phyloP scores from a whole-genome alignment of 768 basidiomycete genomes.

The Pleurotus giganteus region DNA sequence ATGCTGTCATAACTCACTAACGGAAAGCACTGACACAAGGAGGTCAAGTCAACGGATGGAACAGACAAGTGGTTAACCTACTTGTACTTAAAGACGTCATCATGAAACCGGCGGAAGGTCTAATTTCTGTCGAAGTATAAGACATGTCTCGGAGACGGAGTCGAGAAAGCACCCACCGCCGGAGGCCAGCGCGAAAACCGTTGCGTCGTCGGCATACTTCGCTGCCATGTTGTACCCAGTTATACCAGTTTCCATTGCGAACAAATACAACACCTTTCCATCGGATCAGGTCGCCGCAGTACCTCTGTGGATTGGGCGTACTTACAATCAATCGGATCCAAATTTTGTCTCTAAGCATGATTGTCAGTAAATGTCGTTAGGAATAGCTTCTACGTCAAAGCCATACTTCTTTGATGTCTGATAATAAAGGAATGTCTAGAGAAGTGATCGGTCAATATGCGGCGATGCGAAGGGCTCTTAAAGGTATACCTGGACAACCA shows the following conservation, averaged over 20 bases:
- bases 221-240: constrained; percentile 19
- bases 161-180: constrained; percentile 20
- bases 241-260: constrained; percentile 23
- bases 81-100: too few species aligned
- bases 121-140: too few species aligned
- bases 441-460: not conserved
- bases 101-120: too few species aligned
- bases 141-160: too few species aligned
- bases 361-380: not conserved
- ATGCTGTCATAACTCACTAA: constrained; percentile 5
- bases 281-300: not conserved
- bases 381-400: not conserved
- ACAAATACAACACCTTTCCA: constrained; percentile 21
- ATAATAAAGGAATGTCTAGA: constrained; percentile 19
- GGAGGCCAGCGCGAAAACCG: not conserved
- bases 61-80: too few species aligned
- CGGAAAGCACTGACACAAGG: constrained; percentile 4
- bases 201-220: constrained; percentile 17
- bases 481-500: not conserved
- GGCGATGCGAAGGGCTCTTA: too few species aligned
- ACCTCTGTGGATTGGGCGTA: not conserved
- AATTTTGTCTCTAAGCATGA: constrained; percentile 13
- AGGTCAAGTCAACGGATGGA: too few species aligned
- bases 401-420: constrained; percentile 17
- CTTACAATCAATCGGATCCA: constrained; percentile 14